Evolutionary conservation across 78 protist species (phyloP), one percentile per base, ranked within the genome.

Genomic region (Creolimax fragrantissima): DNA sequence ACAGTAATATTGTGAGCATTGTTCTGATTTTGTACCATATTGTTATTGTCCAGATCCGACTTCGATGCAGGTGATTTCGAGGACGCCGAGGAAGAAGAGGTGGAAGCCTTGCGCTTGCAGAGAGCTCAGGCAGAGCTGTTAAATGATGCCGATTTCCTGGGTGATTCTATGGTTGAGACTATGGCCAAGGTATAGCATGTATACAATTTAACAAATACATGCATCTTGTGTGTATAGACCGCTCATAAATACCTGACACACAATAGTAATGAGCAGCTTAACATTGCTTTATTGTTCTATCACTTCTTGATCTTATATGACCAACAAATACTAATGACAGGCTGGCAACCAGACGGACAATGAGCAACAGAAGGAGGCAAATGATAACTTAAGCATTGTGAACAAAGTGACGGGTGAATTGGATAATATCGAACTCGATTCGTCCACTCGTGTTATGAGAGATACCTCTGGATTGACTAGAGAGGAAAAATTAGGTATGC

Each of bases 31-130:
- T n/a, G n/a, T n/a, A n/a, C n/a, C n/a, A n/a, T 58, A 1, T 58
- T 24, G 24, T 24, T 58, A 58, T 32, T 58, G 24, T 58, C 0
- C 24, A 58, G 74, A 58, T 58, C 74, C 74, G 74, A 58, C 74
- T 58, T 32, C 74, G 74, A 58, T 58, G 74, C 74, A 24, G 74
- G 74, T 24, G 74, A 58, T 58, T 58, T 58, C 74, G 11, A 17
- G 11, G 74, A 58, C 74, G 74, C 74, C 74, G 74, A 32, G 89
- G 89, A 88, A 3, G 94, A 92, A 81, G 90, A 88, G 45, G 32
- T 3, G 43, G 94, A 88, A 44, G 94, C 85, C 37, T 89, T 17
- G 5, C 2, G 24, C 24, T 41, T 88, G 84, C 94, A 92, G 44
- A 67, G 83, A 32, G 7, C 24, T 32, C 88, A 88, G 43, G 81